These are phyloP conservation scores for Cladophialophora yegresii DNA, from an alignment of 2,329 filamentous ascomycete species.

Conservation along the genomic window DNA sequence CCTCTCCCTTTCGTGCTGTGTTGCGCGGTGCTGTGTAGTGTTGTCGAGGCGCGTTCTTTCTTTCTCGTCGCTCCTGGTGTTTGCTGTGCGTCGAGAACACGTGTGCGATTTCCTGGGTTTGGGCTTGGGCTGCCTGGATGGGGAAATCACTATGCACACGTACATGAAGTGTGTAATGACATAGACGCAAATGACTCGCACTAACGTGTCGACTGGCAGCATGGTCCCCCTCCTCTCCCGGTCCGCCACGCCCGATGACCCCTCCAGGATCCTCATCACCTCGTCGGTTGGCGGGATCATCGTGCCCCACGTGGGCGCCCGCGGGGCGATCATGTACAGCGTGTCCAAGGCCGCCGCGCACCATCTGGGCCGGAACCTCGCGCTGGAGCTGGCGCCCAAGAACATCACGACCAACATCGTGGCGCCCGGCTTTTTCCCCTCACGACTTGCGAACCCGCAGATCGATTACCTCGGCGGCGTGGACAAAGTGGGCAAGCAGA, in stretches of 20 bases:
- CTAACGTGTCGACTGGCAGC: constrained; percentile 3
- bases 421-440: constrained; percentile 42
- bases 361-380: constrained; percentile 44
- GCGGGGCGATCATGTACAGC: constrained; percentile 39
- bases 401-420: constrained; percentile 46
- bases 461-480: constrained; percentile 29
- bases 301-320: constrained; percentile 24
- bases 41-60: not conserved
- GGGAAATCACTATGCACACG: too few relatives aligned
- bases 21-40: too few relatives aligned
- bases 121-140: too few relatives aligned
- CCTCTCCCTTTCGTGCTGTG: not conserved
- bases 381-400: constrained; percentile 44
- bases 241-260: constrained; percentile 12
- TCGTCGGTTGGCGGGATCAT: constrained; percentile 27
- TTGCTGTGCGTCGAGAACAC: too few relatives aligned
- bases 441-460: constrained; percentile 22
- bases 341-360: constrained; percentile 46
- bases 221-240: constrained; percentile 23
- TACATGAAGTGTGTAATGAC: too few relatives aligned
- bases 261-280: constrained; percentile 25
- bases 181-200: too few relatives aligned
- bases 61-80: not conserved
- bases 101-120: too few relatives aligned
- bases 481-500: constrained; percentile 45